These are phyloP conservation scores for Perilla frutescens DNA, from an alignment of 257 asterid genomes.

Conservation along the genomic window DNA sequence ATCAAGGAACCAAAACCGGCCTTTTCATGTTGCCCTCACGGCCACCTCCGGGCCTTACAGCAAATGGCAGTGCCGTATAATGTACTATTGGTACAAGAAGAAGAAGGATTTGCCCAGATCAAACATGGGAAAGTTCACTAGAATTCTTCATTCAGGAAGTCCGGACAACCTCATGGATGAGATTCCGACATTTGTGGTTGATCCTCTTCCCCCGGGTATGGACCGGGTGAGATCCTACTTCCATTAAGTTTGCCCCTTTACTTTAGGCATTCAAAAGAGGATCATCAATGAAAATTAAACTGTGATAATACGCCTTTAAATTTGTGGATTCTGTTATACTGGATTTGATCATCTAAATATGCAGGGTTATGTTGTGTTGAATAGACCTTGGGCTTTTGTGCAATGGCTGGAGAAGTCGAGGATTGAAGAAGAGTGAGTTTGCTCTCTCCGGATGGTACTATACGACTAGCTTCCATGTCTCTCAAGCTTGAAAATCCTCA, in stretches of 20 bases:
- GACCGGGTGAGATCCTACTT: slow-evolving; percentile 44
- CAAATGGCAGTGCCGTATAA: slow-evolving; percentile 66
- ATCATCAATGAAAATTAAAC: too few species aligned
- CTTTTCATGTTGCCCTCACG: slow-evolving; percentile 59
- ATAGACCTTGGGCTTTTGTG: slow-evolving; percentile 78
- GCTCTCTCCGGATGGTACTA: slow-evolving; percentile 24
- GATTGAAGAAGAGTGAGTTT: slow-evolving; percentile 70
- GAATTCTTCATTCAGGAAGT: slow-evolving; percentile 65
- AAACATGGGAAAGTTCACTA: slow-evolving; percentile 65
- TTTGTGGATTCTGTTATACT: not conserved
- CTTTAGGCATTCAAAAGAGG: too few species aligned
- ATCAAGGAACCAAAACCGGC: slow-evolving; percentile 26
- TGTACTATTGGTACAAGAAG: slow-evolving; percentile 66
- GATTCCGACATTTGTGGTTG: slow-evolving; percentile 66
- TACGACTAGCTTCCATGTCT: not conserved
- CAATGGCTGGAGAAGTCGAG: slow-evolving; percentile 68
- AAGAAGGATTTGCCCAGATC: slow-evolving; percentile 59
- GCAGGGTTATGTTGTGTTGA: slow-evolving; percentile 70
- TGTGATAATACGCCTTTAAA: too few species aligned
- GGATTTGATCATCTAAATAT: not conserved
- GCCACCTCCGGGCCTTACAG: slow-evolving; percentile 54
- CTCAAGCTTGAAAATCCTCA: not conserved
- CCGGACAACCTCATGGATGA: slow-evolving; percentile 75
- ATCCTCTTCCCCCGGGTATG: slow-evolving; percentile 66
- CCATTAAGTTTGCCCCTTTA: too few species aligned